phyloP scores from a whole-genome alignment of 2,329 filamentous ascomycete genomes.

The Diplocarpon mali region DNA sequence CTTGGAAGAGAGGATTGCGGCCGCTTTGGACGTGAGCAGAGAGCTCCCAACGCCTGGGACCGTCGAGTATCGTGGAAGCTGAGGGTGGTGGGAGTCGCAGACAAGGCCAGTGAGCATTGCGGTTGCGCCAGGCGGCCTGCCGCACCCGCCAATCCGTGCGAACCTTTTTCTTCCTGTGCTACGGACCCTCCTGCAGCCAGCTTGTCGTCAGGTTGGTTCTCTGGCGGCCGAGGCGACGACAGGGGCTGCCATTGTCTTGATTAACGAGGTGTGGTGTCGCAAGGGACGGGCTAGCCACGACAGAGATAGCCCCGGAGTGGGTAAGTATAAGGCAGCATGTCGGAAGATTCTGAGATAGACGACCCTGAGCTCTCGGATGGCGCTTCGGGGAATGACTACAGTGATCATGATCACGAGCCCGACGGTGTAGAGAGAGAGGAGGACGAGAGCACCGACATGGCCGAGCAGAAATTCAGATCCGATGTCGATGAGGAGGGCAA shows the following conservation, averaged over 20 bases:
- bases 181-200: slow-evolving; percentile 22
- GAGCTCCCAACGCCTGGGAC: background rate
- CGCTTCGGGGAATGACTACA: slow-evolving; percentile 28
- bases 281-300: slow-evolving; percentile 18
- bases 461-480: slow-evolving; percentile 25
- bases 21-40: background rate
- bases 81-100: slow-evolving; percentile 14
- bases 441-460: slow-evolving; percentile 27
- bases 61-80: slow-evolving; percentile 11
- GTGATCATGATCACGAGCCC: slow-evolving; percentile 26
- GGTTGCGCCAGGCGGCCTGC: slow-evolving; percentile 18
- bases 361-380: slow-evolving; percentile 28
- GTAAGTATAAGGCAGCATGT: slow-evolving; percentile 26
- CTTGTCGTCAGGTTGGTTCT: slow-evolving; percentile 19
- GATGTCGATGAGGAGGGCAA: slow-evolving; percentile 25
- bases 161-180: slow-evolving; percentile 15
- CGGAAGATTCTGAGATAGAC: slow-evolving; percentile 28
- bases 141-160: slow-evolving; percentile 20
- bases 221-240: slow-evolving; percentile 16
- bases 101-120: slow-evolving; percentile 22
- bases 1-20: slow-evolving; percentile 14
- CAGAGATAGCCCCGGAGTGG: slow-evolving; percentile 6
- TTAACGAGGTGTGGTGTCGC: slow-evolving; percentile 25
- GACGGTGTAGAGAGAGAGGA: slow-evolving; percentile 24
- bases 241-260: slow-evolving; percentile 19